Percentiles rank a stretch among this genome's conserved stretches.
These are phyloP conservation scores for Rutstroemia sp. DNA, from an alignment of 2,329 filamentous ascomycete species.

Conservation along the genomic window DNA sequence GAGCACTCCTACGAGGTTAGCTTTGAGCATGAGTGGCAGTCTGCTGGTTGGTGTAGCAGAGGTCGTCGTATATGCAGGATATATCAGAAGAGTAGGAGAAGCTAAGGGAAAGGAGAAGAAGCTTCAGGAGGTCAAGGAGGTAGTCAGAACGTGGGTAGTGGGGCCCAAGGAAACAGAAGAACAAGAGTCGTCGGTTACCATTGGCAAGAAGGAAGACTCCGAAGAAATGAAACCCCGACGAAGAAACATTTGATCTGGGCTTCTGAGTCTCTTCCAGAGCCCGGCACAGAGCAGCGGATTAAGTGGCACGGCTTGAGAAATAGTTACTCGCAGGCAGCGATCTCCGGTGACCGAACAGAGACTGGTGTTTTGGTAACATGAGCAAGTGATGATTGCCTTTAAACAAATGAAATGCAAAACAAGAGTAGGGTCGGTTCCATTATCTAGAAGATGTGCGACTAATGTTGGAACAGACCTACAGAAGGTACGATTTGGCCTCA, in stretches of 20 bases:
- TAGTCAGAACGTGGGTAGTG: slow-evolving; percentile 66
- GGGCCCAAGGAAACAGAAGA: slow-evolving; percentile 31
- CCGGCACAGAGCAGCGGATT: background rate
- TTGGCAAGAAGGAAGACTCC: background rate
- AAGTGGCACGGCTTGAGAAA: background rate
- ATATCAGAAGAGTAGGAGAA: slow-evolving; percentile 62
- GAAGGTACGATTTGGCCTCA: too few relatives aligned
- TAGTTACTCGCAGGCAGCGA: too few relatives aligned
- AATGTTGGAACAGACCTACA: too few relatives aligned
- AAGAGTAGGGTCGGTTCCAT: too few relatives aligned
- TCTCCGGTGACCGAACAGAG: too few relatives aligned
- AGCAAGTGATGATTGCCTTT: too few relatives aligned
- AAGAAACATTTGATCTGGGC: background rate
- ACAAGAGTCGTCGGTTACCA: background rate
- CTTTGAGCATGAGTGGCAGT: slow-evolving; percentile 63
- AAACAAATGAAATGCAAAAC: too few relatives aligned
- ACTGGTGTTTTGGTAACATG: too few relatives aligned
- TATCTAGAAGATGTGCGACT: too few relatives aligned
- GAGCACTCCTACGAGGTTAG: slow-evolving; percentile 62
- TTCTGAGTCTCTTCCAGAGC: background rate
- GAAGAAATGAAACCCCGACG: slow-evolving; percentile 4
- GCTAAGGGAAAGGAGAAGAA: slow-evolving; percentile 56
- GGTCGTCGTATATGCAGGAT: slow-evolving; percentile 69
- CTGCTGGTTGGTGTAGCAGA: slow-evolving; percentile 66
- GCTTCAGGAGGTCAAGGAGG: slow-evolving; percentile 57